Evolutionary conservation across 768 basidiomycete species (phyloP).

Genomic region (Galerina marginata): DNA sequence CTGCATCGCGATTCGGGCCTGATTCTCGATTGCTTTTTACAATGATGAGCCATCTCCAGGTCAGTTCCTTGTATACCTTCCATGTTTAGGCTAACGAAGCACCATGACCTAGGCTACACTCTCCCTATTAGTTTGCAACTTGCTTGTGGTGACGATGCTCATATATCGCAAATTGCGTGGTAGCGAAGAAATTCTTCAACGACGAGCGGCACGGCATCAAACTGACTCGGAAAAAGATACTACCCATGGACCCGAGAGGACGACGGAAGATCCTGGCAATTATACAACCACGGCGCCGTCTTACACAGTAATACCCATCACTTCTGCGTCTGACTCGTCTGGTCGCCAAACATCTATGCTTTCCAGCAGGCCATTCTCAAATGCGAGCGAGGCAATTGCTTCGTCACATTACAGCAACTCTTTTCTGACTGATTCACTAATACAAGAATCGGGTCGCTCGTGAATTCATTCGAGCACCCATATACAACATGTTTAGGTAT

Average conservation of each 20-base stretch:
- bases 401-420: background rate
- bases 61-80: background rate
- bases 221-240: background rate
- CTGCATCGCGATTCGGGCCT: slow-evolving; percentile 3
- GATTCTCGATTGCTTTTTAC: slow-evolving; percentile 5
- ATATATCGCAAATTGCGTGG: slow-evolving; percentile 8
- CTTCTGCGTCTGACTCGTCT: background rate
- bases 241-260: background rate
- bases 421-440: background rate
- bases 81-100: no score
- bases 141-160: slow-evolving; percentile 10
- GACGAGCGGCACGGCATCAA: background rate
- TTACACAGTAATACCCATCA: slow-evolving; percentile 1
- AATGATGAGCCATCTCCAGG: slow-evolving; percentile 15
- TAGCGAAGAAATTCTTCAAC: slow-evolving; percentile 1
- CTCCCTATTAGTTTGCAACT: slow-evolving; percentile 7
- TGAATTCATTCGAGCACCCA: background rate
- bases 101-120: background rate
- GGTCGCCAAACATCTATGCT: background rate
- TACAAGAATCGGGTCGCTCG: background rate
- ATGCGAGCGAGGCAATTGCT: background rate
- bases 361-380: background rate
- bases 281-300: background rate
- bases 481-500: no score
- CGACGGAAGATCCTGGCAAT: background rate